A percentile compares a stretch with the other conserved stretches of the same genome.
phyloP scores from a whole-genome alignment of 2,329 filamentous ascomycete species.

The Pyrenochaeta sp. region DNA sequence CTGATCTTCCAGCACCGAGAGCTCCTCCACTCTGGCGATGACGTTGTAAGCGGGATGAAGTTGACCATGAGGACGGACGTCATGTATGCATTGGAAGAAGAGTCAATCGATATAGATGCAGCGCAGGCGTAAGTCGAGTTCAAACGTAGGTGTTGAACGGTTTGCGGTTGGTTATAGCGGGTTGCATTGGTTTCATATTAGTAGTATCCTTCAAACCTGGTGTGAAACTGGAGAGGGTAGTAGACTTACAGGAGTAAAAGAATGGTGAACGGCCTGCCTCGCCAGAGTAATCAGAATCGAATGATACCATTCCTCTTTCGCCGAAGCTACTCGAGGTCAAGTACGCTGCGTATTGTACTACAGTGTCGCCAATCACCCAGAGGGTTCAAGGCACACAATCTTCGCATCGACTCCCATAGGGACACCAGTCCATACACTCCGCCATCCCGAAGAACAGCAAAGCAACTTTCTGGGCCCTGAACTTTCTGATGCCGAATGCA shows the following conservation, averaged over 20 bases:
- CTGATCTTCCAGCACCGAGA: conserved; percentile 65
- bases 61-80: conserved; percentile 65
- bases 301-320: conserved; percentile 67
- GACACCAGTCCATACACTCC: conserved; percentile 49
- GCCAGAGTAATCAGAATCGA: conserved; percentile 94
- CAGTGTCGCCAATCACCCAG: conserved; percentile 69
- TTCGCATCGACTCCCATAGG: conserved; percentile 95
- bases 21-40: conserved; percentile 63
- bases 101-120: background rate
- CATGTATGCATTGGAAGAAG: conserved; percentile 56
- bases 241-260: conserved; percentile 60
- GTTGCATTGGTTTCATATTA: conserved; percentile 34
- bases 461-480: conserved; percentile 64
- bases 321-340: conserved; percentile 53
- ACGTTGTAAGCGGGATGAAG: conserved; percentile 63
- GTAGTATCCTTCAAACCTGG: conserved; percentile 50
- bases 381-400: conserved; percentile 76
- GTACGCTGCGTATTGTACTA: conserved; percentile 95
- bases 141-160: background rate
- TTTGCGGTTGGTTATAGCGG: background rate
- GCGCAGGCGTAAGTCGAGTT: background rate
- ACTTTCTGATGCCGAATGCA: conserved; percentile 92
- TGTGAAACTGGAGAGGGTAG: background rate
- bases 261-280: conserved; percentile 75
- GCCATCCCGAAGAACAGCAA: conserved; percentile 38